Percentiles rank a stretch among this genome's conserved stretches.
phyloP scores from a whole-genome alignment of 2,329 filamentous ascomycete genomes.

The Claviceps africana region DNA sequence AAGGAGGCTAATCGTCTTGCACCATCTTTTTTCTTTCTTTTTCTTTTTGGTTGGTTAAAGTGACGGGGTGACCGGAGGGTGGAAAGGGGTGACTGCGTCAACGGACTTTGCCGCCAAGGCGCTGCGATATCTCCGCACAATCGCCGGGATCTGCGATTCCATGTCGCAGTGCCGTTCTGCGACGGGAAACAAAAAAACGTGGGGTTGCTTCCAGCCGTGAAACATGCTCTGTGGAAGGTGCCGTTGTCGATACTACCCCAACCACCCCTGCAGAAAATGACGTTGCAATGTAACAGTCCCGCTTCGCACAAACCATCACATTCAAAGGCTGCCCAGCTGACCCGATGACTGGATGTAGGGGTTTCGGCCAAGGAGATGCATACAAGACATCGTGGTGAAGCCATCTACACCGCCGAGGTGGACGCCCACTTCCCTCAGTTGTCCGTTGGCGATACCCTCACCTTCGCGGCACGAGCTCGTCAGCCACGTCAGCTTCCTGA shows the following conservation, averaged over 20 bases:
- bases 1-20: not conserved
- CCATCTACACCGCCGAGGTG: conserved; percentile 75
- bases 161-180: not conserved
- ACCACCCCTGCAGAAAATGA: not conserved
- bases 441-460: conserved; percentile 64
- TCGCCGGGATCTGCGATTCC: conserved; percentile 1
- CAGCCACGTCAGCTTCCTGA: conserved; percentile 47
- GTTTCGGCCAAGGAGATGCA: conserved; percentile 62
- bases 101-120: conserved; percentile 5
- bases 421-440: conserved; percentile 71
- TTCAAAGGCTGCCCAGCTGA: conserved; percentile 1
- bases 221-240: conserved; percentile 3
- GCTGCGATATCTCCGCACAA: not conserved
- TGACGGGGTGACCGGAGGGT: too few relatives aligned
- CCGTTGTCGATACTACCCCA: not conserved
- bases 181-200: conserved; percentile 1
- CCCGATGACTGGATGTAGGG: conserved; percentile 23
- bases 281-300: not conserved
- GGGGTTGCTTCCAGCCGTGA: conserved; percentile 4
- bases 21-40: too few relatives aligned
- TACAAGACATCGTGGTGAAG: conserved; percentile 64
- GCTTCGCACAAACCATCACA: not conserved
- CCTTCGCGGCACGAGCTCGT: conserved; percentile 59
- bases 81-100: not conserved
- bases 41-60: too few relatives aligned